These are phyloP conservation scores for Venturia aucupariae DNA, from an alignment of 2,329 filamentous ascomycete genomes.

Conservation along the genomic window DNA sequence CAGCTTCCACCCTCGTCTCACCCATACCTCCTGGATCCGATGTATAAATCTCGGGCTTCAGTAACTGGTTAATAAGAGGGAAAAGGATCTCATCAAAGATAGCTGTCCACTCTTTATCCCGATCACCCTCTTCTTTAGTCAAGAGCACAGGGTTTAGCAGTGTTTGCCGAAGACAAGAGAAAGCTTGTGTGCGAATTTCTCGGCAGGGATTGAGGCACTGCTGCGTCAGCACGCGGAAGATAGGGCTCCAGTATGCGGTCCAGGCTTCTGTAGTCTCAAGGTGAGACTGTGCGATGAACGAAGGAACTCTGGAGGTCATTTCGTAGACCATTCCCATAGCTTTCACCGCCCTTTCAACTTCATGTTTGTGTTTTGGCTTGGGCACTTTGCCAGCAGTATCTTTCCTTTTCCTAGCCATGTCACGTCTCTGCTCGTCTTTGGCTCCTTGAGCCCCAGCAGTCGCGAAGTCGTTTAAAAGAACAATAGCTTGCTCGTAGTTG, in stretches of 20 bases:
- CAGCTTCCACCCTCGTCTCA: slow-evolving; percentile 85
- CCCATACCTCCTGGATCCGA: slow-evolving; percentile 89
- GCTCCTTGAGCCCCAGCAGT: slow-evolving; percentile 68
- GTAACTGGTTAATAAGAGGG: slow-evolving; percentile 72
- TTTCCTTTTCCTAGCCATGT: slow-evolving; percentile 46
- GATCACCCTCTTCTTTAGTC: slow-evolving; percentile 59
- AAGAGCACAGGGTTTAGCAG: slow-evolving; percentile 75
- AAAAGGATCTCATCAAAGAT: slow-evolving; percentile 94
- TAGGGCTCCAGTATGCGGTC: slow-evolving; percentile 95
- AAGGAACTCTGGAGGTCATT: slow-evolving; percentile 13
- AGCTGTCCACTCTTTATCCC: slow-evolving; percentile 25
- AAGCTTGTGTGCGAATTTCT: slow-evolving; percentile 82
- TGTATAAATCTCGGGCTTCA: slow-evolving; percentile 92
- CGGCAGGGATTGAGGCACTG: slow-evolving; percentile 94
- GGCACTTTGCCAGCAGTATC: slow-evolving; percentile 29
- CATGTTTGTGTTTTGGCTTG: slow-evolving; percentile 38
- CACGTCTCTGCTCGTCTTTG: slow-evolving; percentile 58
- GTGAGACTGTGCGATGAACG: slow-evolving; percentile 15
- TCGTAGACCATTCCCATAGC: slow-evolving; percentile 33
- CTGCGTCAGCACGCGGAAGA: slow-evolving; percentile 77
- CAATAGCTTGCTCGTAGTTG: slow-evolving; percentile 85
- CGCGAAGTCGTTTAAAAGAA: slow-evolving; percentile 81
- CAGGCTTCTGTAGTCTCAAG: slow-evolving; percentile 51
- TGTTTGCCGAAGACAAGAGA: slow-evolving; percentile 75
- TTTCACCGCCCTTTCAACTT: slow-evolving; percentile 87